Base-by-base conservation (phyloP, 164 flowering plant species). In the Kingdonia uniflora region DNA sequence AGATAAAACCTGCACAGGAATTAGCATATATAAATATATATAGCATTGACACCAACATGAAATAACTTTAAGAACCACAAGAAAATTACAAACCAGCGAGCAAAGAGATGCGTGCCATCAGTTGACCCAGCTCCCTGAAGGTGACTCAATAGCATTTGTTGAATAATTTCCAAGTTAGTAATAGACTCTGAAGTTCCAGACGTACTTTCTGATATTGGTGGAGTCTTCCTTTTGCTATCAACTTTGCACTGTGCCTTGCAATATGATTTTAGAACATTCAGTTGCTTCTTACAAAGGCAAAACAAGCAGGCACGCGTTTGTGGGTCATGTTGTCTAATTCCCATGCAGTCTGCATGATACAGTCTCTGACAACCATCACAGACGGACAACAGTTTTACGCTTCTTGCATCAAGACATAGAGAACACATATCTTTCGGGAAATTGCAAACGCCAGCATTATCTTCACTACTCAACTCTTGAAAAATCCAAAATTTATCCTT, bases 271-370 rank as follows among this genome's bases (percentile, higher is more conserved):
- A 94, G 65, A n/a, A 70, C 79, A 16, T 65, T 59, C 64, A 94
- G 88, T 67, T 94, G 92, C 69, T 78, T 89, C 68, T 67, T 74
- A 69, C 82, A 84, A 26, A 72, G 66, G 61, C 99, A 94, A 22
- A 86, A 58, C 54, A 65, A 47, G 80, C 84, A 84, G 48, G 69
- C 67, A 54, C 71, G 65, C 22, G 53, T 55, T 38, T 85, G 60
- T 66, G 62, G 68, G 51, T 69, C 84, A 57, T 71, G 68, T 58
- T 82, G 89, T 66, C 73, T 65, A 43, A 77, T 72, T 35, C 85
- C 97, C 62, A 80, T 62, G 71, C 99, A 94, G 63, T 82, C 90
- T 55, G 78, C 63, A 76, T 94, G 99, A 63, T 82, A 89, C 45
- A 64, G 49, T 70, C 90, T 80, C 52, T 76, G 68, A 76, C 99